These are phyloP conservation scores for Curvularia sp. DNA, from an alignment of 2,329 filamentous ascomycete genomes.

Conservation along the genomic window DNA sequence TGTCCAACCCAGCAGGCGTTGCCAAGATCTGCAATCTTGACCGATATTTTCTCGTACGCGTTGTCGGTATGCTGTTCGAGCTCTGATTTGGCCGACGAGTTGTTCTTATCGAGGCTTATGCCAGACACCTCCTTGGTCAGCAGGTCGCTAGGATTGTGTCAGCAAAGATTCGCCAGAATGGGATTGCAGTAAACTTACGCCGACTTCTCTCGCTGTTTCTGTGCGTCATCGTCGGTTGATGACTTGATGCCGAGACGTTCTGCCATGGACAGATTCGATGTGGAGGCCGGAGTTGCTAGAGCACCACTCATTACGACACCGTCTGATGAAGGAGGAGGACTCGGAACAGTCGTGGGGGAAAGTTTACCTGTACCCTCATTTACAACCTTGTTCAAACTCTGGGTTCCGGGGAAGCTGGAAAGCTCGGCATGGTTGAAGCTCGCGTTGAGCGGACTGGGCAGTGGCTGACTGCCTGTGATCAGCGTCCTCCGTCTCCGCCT, in stretches of 20 bases:
- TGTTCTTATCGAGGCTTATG: slow-evolving; percentile 81
- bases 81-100: slow-evolving; percentile 58
- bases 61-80: slow-evolving; percentile 62
- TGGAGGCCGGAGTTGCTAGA: slow-evolving; percentile 57
- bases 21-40: slow-evolving; percentile 97
- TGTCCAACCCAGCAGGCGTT: slow-evolving; percentile 99
- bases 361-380: slow-evolving; percentile 71
- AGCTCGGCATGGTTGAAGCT: slow-evolving; percentile 84
- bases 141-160: slow-evolving; percentile 68
- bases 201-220: slow-evolving; percentile 89
- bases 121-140: slow-evolving; percentile 92
- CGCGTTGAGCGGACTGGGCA: slow-evolving; percentile 92
- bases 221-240: slow-evolving; percentile 61
- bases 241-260: slow-evolving; percentile 62
- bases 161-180: no score
- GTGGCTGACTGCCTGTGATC: slow-evolving; percentile 94
- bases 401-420: slow-evolving; percentile 64
- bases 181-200: slow-evolving; percentile 67
- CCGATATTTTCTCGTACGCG: slow-evolving; percentile 82
- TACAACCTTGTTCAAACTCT: slow-evolving; percentile 84
- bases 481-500: slow-evolving; percentile 87
- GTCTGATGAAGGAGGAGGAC: slow-evolving; percentile 50
- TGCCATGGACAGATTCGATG: slow-evolving; percentile 62
- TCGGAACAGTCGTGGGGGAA: slow-evolving; percentile 52
- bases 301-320: slow-evolving; percentile 63